These are phyloP conservation scores for Royoungia palumana DNA, from an alignment of 768 basidiomycete species.

Conservation along the genomic window DNA sequence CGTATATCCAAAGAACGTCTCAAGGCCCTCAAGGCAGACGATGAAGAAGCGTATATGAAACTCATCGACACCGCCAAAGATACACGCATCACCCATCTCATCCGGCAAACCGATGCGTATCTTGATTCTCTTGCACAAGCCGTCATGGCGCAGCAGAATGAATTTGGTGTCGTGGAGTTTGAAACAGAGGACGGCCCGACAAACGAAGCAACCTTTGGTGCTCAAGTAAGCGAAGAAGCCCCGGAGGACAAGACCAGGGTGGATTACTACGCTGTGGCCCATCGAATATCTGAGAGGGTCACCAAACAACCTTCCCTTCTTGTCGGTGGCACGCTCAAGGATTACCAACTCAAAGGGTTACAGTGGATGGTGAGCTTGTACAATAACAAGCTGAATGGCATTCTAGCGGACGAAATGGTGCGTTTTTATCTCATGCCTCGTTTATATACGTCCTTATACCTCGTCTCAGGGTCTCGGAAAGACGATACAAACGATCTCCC, in stretches of 20 bases:
- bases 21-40: constrained; percentile 94
- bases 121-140: constrained; percentile 94
- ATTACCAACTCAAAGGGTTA: constrained; percentile 91
- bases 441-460: constrained; percentile 9
- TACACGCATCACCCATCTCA: constrained; percentile 94
- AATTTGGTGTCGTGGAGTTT: constrained; percentile 46
- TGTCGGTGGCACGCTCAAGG: constrained; percentile 86
- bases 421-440: constrained; percentile 14
- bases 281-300: constrained; percentile 85
- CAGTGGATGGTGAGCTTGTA: constrained; percentile 99
- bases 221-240: constrained; percentile 61
- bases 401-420: constrained; percentile 93
- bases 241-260: constrained; percentile 68
- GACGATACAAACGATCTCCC: constrained; percentile 91
- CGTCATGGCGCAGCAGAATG: constrained; percentile 88
- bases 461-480: constrained; percentile 81
- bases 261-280: constrained; percentile 96
- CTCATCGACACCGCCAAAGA: constrained; percentile 99
- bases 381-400: constrained; percentile 94
- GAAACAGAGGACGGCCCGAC: constrained; percentile 71
- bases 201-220: constrained; percentile 89
- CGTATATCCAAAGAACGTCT: constrained; percentile 96
- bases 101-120: constrained; percentile 91
- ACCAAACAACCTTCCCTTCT: constrained; percentile 69
- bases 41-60: constrained; percentile 99